Conservation (phyloP, 2,329 filamentous ascomycete species). For the Phyllosticta paracitricarpa region DNA sequence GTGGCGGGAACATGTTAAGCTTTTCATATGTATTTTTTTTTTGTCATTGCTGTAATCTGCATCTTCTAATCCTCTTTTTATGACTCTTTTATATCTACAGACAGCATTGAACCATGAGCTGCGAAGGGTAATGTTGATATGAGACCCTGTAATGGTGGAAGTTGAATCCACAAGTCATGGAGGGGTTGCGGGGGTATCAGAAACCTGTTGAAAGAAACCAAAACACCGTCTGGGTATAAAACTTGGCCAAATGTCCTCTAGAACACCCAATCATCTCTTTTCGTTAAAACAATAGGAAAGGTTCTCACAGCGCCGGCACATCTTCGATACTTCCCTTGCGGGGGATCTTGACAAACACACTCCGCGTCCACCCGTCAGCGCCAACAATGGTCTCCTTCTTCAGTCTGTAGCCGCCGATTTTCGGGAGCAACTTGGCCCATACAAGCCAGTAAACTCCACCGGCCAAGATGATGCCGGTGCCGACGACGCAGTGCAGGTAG, state of each 20-base stretch:
- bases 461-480: slow-evolving; percentile 38
- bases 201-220: neutral
- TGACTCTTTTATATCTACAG: neutral
- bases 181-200: neutral
- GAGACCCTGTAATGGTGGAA: neutral
- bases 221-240: neutral
- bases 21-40: no score
- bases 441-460: slow-evolving; percentile 43
- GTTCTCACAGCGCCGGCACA: neutral
- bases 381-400: slow-evolving; percentile 25
- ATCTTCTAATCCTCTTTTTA: neutral
- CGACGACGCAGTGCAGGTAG: slow-evolving; percentile 45
- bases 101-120: neutral
- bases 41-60: neutral
- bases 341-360: slow-evolving; percentile 23
- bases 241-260: neutral
- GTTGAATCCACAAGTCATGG: neutral
- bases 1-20: no score
- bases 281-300: neutral
- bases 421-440: slow-evolving; percentile 41
- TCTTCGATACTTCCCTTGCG: neutral
- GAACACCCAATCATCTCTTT: neutral
- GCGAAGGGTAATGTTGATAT: neutral
- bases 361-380: slow-evolving; percentile 31
- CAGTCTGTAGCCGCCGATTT: slow-evolving; percentile 29